A percentile compares a stretch with the other conserved stretches of the same genome.
Conservation (phyloP, 148 eudicot species). For the Fagopyrum homotropicum region DNA sequence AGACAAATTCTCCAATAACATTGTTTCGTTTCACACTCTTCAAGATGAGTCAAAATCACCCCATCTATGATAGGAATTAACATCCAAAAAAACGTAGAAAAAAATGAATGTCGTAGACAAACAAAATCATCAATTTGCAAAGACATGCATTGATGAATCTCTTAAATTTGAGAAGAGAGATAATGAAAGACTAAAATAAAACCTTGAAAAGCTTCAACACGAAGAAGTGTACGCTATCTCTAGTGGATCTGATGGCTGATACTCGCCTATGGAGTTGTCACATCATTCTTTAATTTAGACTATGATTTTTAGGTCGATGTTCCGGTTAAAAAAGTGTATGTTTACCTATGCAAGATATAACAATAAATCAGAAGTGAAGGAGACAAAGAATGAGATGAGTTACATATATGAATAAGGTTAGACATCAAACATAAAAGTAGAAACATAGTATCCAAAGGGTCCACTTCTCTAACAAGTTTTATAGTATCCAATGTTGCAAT, state of each 20-base stretch:
- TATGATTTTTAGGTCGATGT: too few species aligned
- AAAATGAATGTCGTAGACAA: too few species aligned
- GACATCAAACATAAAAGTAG: neutral
- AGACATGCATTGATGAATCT: too few species aligned
- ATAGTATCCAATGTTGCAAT: conserved; percentile 91
- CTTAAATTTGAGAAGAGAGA: too few species aligned
- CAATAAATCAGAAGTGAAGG: neutral
- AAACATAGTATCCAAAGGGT: conserved; percentile 47
- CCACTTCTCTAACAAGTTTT: conserved; percentile 77
- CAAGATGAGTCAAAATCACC: neutral
- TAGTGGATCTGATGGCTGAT: too few species aligned
- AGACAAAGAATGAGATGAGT: neutral
- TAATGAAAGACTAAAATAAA: too few species aligned
- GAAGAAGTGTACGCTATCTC: too few species aligned
- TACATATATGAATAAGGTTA: neutral
- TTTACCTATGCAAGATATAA: conserved; percentile 29
- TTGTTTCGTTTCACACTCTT: neutral
- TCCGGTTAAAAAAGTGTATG: conserved; percentile 29
- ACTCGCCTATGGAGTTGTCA: too few species aligned
- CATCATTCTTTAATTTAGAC: too few species aligned
- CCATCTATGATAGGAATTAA: neutral
- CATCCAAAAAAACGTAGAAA: too few species aligned
- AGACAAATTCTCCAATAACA: neutral
- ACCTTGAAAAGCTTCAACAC: too few species aligned
- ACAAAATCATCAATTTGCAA: too few species aligned